phyloP scores from a whole-genome alignment of 2,329 filamentous ascomycete species.

The Botryotinia narcissicola region DNA sequence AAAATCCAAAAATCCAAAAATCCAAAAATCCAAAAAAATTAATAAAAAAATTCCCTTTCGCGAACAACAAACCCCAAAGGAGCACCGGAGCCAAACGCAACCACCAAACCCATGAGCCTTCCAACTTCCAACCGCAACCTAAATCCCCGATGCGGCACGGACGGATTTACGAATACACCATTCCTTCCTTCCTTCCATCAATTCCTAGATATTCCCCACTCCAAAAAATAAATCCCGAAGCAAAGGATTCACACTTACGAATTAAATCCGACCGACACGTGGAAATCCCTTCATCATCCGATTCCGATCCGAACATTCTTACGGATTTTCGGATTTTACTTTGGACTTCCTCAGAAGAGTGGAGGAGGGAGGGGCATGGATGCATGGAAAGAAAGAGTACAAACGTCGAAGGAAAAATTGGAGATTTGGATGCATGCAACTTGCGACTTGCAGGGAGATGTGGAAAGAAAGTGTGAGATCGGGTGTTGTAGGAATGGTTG shows the following conservation, averaged over 20 bases:
- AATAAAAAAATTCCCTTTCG: background rate
- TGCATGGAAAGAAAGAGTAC: background rate
- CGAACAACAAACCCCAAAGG: background rate
- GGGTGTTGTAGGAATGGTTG: background rate
- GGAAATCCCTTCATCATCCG: background rate
- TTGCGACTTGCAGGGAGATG: background rate
- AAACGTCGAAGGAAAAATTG: background rate
- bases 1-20: too few species aligned
- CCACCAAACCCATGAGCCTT: background rate
- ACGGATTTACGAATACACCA: background rate
- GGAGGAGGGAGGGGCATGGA: background rate
- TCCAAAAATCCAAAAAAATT: background rate
- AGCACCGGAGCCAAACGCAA: background rate
- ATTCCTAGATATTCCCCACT: background rate
- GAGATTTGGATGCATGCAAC: background rate
- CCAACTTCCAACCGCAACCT: background rate
- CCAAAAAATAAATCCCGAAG: background rate
- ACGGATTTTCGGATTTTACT: background rate
- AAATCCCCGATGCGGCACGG: background rate
- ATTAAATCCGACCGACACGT: background rate
- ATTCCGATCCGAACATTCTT: background rate
- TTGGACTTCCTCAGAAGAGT: background rate
- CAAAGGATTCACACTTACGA: background rate
- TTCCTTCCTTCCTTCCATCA: background rate
- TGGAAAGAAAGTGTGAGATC: background rate